Conservation (phyloP, 345 rosid genomes). For the Bretschneidera sinensis region DNA sequence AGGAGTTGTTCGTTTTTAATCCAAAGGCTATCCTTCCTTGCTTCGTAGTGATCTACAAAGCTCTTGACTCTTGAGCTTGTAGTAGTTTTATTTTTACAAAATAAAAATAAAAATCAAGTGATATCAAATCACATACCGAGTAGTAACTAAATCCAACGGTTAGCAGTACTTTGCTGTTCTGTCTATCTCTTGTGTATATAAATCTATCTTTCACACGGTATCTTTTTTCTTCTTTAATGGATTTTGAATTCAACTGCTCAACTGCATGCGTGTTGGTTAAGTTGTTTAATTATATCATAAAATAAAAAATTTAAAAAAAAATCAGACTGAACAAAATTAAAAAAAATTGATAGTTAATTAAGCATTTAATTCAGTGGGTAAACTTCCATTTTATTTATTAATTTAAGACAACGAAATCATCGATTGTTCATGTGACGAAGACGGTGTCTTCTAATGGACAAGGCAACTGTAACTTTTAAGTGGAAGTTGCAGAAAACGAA, state of each 20-base stretch:
- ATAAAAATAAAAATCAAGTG: not conserved
- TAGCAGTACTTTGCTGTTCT: too few species aligned
- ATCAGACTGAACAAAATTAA: too few species aligned
- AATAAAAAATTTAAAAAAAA: too few species aligned
- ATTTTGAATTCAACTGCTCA: slow-evolving; percentile 6
- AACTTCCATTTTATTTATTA: not conserved
- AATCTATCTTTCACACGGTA: not conserved
- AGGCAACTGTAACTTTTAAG: slow-evolving; percentile 3
- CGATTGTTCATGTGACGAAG: slow-evolving; percentile 13
- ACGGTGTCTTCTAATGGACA: not conserved
- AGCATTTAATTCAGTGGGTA: not conserved
- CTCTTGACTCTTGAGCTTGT: slow-evolving; percentile 48
- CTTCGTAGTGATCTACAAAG: slow-evolving; percentile 86
- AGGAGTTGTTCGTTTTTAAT: slow-evolving; percentile 76
- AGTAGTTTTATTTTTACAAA: not conserved
- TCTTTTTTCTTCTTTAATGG: not conserved
- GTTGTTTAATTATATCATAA: too few species aligned
- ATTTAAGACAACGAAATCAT: slow-evolving; percentile 11
- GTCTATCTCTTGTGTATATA: too few species aligned
- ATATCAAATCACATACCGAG: slow-evolving; percentile 1
- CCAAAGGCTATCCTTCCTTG: slow-evolving; percentile 94
- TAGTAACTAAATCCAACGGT: too few species aligned
- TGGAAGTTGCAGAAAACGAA: not conserved
- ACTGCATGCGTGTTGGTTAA: slow-evolving; percentile 8
- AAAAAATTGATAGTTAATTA: not conserved